Conservation (phyloP, 345 rosid species). For the Syzygium oleosum region DNA sequence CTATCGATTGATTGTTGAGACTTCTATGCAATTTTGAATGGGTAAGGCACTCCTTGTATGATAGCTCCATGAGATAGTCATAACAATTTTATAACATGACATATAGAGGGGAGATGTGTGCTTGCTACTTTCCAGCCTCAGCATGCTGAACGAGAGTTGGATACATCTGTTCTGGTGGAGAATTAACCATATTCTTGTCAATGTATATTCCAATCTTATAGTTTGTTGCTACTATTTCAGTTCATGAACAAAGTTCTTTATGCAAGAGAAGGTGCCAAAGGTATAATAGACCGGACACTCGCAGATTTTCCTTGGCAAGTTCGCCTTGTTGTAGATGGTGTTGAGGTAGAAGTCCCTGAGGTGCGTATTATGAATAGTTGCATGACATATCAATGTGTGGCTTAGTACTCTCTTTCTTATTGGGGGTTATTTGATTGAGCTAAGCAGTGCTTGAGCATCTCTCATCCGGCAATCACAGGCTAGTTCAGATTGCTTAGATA, state of each 20-base stretch:
- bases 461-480: background rate
- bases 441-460: background rate
- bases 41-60: background rate
- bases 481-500: background rate
- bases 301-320: slow-evolving; percentile 86
- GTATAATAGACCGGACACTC: slow-evolving; percentile 78
- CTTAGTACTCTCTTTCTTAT: background rate
- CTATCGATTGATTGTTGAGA: background rate
- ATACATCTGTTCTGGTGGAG: background rate
- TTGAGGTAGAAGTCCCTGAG: slow-evolving; percentile 79
- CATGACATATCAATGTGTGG: background rate
- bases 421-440: background rate
- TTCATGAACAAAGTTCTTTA: slow-evolving; percentile 87
- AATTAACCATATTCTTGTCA: background rate
- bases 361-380: slow-evolving; percentile 21
- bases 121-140: background rate
- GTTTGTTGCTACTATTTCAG: slow-evolving; percentile 24
- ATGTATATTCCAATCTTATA: background rate
- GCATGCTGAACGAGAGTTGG: background rate
- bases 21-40: background rate
- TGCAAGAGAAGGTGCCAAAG: slow-evolving; percentile 85
- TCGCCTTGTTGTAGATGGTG: slow-evolving; percentile 77
- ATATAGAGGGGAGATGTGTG: background rate
- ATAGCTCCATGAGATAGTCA: background rate
- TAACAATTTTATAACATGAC: background rate